Conservation (phyloP, 768 basidiomycete species). For the Termitomyces sp. region DNA sequence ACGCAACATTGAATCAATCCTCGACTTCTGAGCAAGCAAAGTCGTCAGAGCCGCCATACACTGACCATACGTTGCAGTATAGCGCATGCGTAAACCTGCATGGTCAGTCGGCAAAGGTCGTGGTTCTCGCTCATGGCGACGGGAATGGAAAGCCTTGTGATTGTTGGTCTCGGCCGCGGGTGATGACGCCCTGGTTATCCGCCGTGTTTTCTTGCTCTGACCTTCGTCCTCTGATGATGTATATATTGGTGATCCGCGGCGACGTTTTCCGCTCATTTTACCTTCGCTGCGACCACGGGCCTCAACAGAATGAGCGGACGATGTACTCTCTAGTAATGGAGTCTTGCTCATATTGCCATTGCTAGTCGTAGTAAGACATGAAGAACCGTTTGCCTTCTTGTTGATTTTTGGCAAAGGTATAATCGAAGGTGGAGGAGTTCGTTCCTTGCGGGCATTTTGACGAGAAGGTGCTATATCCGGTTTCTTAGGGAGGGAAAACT, state of each 20-base stretch:
- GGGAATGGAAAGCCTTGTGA: conserved; percentile 19
- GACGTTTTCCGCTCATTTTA: conserved; percentile 28
- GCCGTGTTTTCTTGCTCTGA: conserved; percentile 24
- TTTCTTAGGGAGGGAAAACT: conserved; percentile 32
- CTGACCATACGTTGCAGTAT: conserved; percentile 44
- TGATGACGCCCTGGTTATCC: conserved; percentile 9
- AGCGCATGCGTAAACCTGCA: conserved; percentile 46
- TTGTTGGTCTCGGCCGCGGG: conserved; percentile 20
- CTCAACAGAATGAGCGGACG: conserved; percentile 14
- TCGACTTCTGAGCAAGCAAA: conserved; percentile 44
- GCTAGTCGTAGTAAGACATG: background rate
- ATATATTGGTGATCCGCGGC: conserved; percentile 57
- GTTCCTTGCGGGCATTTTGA: conserved; percentile 35
- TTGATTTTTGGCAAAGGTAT: conserved; percentile 18
- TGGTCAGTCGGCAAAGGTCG: conserved; percentile 42
- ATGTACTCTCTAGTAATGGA: conserved; percentile 11
- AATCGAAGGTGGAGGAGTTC: conserved; percentile 21
- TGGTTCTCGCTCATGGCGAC: conserved; percentile 25
- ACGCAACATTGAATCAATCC: conserved; percentile 48
- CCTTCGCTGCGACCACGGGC: conserved; percentile 12
- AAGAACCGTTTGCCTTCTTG: conserved; percentile 8
- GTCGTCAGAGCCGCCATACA: conserved; percentile 45
- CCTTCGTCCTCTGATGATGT: conserved; percentile 65
- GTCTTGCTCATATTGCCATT: conserved; percentile 7
- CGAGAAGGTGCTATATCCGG: conserved; percentile 22